These are phyloP conservation scores for Drosera capensis DNA, from an alignment of 148 eudicot species.

Conservation along the genomic window DNA sequence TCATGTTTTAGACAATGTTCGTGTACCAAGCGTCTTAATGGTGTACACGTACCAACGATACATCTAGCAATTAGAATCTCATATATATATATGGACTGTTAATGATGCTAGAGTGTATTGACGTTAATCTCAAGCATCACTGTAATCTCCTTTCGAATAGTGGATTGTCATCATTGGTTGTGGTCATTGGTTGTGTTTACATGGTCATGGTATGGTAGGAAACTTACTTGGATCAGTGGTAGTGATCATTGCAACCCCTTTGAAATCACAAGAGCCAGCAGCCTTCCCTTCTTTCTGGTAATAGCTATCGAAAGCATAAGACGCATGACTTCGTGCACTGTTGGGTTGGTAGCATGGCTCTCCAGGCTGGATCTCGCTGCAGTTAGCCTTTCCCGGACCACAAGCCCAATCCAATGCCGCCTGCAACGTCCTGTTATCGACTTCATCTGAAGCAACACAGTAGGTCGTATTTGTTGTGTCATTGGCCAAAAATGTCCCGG, in stretches of 20 bases:
- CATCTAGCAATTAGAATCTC: no score
- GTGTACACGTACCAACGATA: no score
- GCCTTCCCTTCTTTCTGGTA: conserved; percentile 56
- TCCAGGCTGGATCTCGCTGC: conserved; percentile 81
- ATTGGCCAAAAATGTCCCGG: conserved; percentile 74
- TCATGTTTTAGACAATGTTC: no score
- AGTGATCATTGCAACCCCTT: conserved; percentile 75
- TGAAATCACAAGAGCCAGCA: conserved; percentile 80
- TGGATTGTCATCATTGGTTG: neutral
- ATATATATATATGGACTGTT: no score
- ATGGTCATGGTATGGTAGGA: neutral
- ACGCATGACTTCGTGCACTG: conserved; percentile 63
- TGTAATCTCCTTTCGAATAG: neutral
- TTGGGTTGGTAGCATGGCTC: conserved; percentile 73
- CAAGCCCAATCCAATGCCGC: conserved; percentile 94
- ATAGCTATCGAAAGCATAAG: conserved; percentile 87
- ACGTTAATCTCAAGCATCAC: no score
- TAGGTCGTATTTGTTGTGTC: conserved; percentile 75
- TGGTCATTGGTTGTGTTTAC: no score
- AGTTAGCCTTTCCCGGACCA: conserved; percentile 88
- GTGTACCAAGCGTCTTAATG: no score
- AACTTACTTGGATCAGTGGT: conserved; percentile 81
- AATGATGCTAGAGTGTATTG: no score
- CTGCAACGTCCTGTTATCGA: conserved; percentile 56
- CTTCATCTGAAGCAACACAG: conserved; percentile 56